Conservation (phyloP, 2,329 filamentous ascomycete genomes). For the Neofusicoccum umdonicola region DNA sequence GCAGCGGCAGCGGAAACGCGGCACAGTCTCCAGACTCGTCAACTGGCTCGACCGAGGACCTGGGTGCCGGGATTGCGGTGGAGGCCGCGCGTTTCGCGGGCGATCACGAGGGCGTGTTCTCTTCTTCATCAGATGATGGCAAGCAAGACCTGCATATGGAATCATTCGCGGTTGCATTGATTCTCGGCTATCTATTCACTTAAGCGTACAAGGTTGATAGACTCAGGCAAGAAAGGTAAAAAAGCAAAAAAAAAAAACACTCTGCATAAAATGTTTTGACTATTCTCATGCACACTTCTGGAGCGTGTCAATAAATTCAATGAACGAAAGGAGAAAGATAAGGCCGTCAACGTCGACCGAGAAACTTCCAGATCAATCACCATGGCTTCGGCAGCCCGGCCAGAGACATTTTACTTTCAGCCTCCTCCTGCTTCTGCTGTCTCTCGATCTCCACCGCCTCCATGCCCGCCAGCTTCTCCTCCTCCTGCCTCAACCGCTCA, state of each 20-base stretch:
- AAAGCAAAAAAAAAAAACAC: neutral
- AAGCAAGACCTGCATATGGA: neutral
- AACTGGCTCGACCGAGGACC: neutral
- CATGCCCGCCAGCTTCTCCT: neutral
- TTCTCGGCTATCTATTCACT: neutral
- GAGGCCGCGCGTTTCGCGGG: neutral
- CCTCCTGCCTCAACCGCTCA: neutral
- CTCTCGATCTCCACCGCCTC: neutral
- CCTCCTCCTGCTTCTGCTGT: neutral
- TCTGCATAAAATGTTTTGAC: neutral
- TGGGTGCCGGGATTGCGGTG: neutral
- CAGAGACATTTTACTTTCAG: neutral
- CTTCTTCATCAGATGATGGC: neutral
- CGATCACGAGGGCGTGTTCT: neutral
- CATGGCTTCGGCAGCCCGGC: neutral
- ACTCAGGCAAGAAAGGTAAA: neutral
- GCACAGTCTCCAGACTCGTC: neutral
- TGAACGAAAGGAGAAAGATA: too few species aligned
- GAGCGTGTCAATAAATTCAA: too few species aligned
- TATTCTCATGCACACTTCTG: too few species aligned
- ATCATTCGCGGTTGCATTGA: neutral
- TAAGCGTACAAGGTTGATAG: neutral
- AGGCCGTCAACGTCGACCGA: too few species aligned
- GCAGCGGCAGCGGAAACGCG: neutral
- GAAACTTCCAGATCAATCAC: neutral